A percentile compares a stretch with the other conserved stretches of the same genome.
These are phyloP conservation scores for Xylariaceae sp. DNA, from an alignment of 2,329 filamentous ascomycete species.

Conservation along the genomic window DNA sequence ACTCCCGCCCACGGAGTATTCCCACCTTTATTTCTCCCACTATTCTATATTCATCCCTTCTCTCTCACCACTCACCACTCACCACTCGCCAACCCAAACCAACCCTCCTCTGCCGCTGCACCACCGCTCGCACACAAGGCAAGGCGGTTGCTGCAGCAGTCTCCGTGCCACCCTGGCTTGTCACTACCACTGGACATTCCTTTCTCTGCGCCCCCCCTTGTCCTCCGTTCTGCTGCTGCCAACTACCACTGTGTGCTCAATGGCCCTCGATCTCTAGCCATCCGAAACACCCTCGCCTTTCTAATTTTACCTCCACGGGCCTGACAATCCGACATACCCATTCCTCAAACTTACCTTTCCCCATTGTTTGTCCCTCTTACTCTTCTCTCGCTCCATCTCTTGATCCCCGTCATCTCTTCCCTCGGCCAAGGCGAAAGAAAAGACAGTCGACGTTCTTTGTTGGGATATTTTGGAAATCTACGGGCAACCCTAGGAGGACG, in stretches of 20 bases:
- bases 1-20: too few species aligned
- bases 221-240: constrained; percentile 18
- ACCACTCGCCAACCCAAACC: background rate
- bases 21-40: background rate
- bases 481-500: too few species aligned
- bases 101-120: background rate
- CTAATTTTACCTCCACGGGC: constrained; percentile 23
- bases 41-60: background rate
- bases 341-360: constrained; percentile 11
- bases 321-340: constrained; percentile 9
- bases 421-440: constrained; percentile 8
- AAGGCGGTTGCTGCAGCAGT: background rate
- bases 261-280: constrained; percentile 26
- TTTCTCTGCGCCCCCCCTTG: constrained; percentile 15
- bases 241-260: constrained; percentile 19
- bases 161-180: background rate
- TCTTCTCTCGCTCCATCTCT: constrained; percentile 1
- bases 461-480: background rate
- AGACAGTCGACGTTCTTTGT: constrained; percentile 10
- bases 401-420: background rate
- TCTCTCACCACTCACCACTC: background rate
- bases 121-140: background rate
- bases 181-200: constrained; percentile 6
- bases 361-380: constrained; percentile 18
- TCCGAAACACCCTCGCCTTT: constrained; percentile 19